Evolutionary conservation across 2,329 filamentous ascomycete genomes (phyloP).

Genomic region (Stagonosporopsis cucurbitacearum): DNA sequence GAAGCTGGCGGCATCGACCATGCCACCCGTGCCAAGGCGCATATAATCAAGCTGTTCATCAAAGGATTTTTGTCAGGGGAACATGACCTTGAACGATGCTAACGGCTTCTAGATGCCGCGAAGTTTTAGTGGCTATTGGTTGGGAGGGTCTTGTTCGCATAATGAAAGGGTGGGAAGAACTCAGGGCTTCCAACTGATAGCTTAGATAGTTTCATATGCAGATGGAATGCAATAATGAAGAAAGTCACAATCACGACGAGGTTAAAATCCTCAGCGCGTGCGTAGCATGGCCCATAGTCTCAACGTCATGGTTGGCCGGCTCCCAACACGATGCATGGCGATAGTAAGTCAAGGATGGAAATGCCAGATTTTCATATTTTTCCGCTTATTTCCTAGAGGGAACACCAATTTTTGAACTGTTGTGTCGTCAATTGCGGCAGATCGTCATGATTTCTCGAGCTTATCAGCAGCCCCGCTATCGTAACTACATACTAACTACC

Average conservation of each 20-base stretch:
- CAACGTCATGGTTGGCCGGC: not conserved
- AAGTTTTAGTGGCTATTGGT: not conserved
- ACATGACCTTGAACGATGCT: not conserved
- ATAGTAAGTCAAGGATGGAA: not conserved
- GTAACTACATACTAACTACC: too few relatives aligned
- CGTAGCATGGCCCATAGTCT: not conserved
- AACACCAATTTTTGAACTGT: not conserved
- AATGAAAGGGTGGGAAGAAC: not conserved
- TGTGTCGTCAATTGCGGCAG: not conserved
- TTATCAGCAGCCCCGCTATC: constrained; percentile 10
- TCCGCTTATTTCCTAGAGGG: too few relatives aligned
- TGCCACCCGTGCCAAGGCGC: too few relatives aligned
- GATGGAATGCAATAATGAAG: not conserved
- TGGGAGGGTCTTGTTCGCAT: too few relatives aligned
- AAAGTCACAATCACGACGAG: not conserved
- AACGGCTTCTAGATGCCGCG: too few relatives aligned
- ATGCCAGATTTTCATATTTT: not conserved
- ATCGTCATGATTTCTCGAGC: not conserved
- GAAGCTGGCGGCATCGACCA: not conserved
- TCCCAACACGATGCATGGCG: not conserved
- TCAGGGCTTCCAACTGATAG: not conserved
- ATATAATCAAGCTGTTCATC: too few relatives aligned
- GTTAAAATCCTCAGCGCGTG: not conserved
- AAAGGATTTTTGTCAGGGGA: too few relatives aligned
- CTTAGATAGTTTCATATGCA: not conserved